These are phyloP conservation scores for Mimosa bimucronata DNA, from an alignment of 306 rosid species.

Conservation along the genomic window DNA sequence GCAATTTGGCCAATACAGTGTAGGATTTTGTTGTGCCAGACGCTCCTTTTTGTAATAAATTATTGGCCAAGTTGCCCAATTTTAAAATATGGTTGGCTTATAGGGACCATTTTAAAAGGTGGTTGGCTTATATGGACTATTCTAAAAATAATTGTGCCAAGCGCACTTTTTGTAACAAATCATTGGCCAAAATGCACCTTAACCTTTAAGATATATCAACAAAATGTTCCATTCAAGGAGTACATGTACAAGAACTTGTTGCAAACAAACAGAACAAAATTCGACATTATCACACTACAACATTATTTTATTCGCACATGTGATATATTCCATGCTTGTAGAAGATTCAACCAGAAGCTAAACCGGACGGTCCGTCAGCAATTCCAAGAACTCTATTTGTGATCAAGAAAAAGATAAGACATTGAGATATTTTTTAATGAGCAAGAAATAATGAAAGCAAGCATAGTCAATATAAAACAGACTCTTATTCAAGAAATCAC, in stretches of 20 bases:
- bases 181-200: too few species aligned
- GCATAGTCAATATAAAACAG: slow-evolving; percentile 1
- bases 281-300: neutral
- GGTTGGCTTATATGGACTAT: too few species aligned
- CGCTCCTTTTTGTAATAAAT: too few species aligned
- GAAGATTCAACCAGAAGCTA: slow-evolving; percentile 4
- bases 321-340: neutral
- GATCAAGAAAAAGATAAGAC: slow-evolving; percentile 16
- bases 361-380: slow-evolving; percentile 21
- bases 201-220: too few species aligned
- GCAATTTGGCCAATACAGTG: too few species aligned
- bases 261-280: too few species aligned
- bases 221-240: neutral
- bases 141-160: too few species aligned
- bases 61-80: too few species aligned
- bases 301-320: slow-evolving; percentile 31
- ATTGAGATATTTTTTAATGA: slow-evolving; percentile 12
- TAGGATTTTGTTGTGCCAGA: too few species aligned
- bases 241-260: neutral
- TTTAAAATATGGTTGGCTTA: too few species aligned
- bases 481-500: slow-evolving; percentile 7
- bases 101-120: too few species aligned
- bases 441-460: neutral
- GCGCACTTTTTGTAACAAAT: too few species aligned
- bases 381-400: slow-evolving; percentile 19